These are phyloP conservation scores for Rhodotorula sp. DNA, from an alignment of 1,284 basidiomycete species.

Conservation along the genomic window DNA sequence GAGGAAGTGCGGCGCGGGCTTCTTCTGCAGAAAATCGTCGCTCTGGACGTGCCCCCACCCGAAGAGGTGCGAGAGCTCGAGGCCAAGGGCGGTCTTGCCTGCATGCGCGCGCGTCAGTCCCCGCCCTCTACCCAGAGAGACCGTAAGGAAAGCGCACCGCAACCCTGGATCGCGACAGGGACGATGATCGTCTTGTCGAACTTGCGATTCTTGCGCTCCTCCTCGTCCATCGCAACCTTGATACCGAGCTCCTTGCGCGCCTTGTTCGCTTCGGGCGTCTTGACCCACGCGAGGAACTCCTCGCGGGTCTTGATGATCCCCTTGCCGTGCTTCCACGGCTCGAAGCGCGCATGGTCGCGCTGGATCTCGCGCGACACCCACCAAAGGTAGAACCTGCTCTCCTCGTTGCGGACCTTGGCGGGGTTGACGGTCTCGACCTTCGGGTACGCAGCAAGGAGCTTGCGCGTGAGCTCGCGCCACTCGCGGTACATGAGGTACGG, in stretches of 20 bases:
- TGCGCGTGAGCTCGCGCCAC: constrained; percentile 92
- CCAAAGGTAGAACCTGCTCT: constrained; percentile 54
- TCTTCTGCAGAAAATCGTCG: constrained; percentile 83
- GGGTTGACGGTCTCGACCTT: constrained; percentile 28
- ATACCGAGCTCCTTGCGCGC: constrained; percentile 43
- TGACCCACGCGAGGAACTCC: constrained; percentile 71
- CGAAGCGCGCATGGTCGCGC: constrained; percentile 65
- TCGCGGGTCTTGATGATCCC: constrained; percentile 85
- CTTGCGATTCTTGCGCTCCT: constrained; percentile 34
- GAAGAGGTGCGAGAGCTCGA: constrained; percentile 78
- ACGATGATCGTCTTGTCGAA: constrained; percentile 62
- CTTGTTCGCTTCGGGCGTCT: constrained; percentile 51
- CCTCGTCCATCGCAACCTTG: constrained; percentile 34
- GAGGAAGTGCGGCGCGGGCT: constrained; percentile 73
- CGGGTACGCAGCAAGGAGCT: constrained; percentile 58
- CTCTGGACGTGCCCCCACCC: constrained; percentile 86
- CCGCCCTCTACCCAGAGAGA: background rate
- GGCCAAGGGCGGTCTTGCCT: constrained; percentile 86
- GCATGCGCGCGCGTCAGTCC: background rate
- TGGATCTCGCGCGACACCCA: constrained; percentile 71
- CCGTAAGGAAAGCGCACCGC: constrained; percentile 62
- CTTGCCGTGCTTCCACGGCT: constrained; percentile 66
- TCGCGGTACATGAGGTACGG: constrained; percentile 98
- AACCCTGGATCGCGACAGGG: constrained; percentile 88
- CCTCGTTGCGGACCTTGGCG: constrained; percentile 50